Base-by-base conservation (phyloP, 2,329 filamentous ascomycete species). In the Fusarium algeriense region DNA sequence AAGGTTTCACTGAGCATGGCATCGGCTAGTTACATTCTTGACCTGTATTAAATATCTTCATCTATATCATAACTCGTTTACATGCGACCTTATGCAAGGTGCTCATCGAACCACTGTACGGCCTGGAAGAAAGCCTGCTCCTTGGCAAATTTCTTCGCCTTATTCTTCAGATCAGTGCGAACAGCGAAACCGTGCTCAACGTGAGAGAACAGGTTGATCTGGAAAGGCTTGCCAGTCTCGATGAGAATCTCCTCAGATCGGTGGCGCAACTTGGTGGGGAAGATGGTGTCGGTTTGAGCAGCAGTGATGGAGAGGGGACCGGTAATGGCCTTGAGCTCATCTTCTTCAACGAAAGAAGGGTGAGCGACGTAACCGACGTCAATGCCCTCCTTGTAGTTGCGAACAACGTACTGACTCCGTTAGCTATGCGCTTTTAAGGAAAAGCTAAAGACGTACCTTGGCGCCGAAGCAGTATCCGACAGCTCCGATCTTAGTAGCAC, bases 101-200 rank as follows among this genome's bases (percentile, higher is more conserved):
- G 83, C 19, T 90, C 84, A 59, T 92, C 87, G 76, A 95, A 94
- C 92, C 92, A 96, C 63, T 85, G 81, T 56, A 94, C 86, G 30
- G 92, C 92, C 85, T 95, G 93, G 71, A 87, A 81, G 79, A 95
- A 95, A 1, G 93, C 92, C 78, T 90, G 87, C 82, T 95, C 92
- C 85, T 95, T 95, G 35, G 90, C 92, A 78, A 89, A 95, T 80
- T 86, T 89, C 76, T 88, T 81, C 60, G 76, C 71, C 23, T 82
- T 81, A 62, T 85, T 81, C 5, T 81, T 82, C 32, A 86, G 60
- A 74, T 95, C 90, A 7, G 84, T 88, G 38, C 92, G 86, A 11
- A 93, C 90, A 19, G 89, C 90, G 75, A 95, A 96, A 0, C 93
- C 93, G 77, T 96, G 93, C 66, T 83, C 78, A 10, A 92, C 90